These are phyloP conservation scores for Pichia manshurica DNA, from an alignment of 805 yeast species.

Conservation along the genomic window DNA sequence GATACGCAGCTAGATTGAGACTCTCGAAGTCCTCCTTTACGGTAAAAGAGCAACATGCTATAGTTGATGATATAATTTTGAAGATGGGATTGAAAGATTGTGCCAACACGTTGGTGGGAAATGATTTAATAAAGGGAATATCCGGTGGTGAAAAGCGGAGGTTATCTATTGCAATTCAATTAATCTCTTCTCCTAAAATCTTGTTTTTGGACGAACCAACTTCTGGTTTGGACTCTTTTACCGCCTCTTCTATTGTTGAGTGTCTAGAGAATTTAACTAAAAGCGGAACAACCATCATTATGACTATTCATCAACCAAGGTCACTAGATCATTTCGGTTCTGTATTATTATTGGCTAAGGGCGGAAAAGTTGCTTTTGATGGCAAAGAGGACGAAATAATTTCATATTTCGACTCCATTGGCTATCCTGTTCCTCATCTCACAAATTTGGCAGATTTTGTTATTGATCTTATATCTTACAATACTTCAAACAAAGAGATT, in stretches of 20 bases:
- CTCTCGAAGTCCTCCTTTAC: slow-evolving; percentile 40
- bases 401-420: slow-evolving; percentile 42
- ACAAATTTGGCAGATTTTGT: slow-evolving; percentile 72
- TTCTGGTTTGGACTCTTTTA: slow-evolving; percentile 78
- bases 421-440: slow-evolving; percentile 51
- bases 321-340: slow-evolving; percentile 62
- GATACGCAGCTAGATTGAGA: slow-evolving; percentile 65
- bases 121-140: slow-evolving; percentile 55
- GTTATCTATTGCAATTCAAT: slow-evolving; percentile 75
- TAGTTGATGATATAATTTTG: slow-evolving; percentile 54
- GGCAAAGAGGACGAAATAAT: slow-evolving; percentile 47
- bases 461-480: slow-evolving; percentile 62
- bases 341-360: slow-evolving; percentile 65
- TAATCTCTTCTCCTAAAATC: slow-evolving; percentile 65
- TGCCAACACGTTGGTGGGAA: slow-evolving; percentile 66
- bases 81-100: slow-evolving; percentile 68
- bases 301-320: slow-evolving; percentile 83
- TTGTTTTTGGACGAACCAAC: slow-evolving; percentile 83
- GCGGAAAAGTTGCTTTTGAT: slow-evolving; percentile 65
- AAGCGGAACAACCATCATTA: slow-evolving; percentile 61
- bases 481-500: slow-evolving; percentile 37
- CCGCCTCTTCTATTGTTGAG: slow-evolving; percentile 61
- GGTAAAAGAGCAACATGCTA: slow-evolving; percentile 34
- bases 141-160: slow-evolving; percentile 81
- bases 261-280: slow-evolving; percentile 53